Conservation (phyloP, 106 monocot species). For the Dendrobium catenatum region DNA sequence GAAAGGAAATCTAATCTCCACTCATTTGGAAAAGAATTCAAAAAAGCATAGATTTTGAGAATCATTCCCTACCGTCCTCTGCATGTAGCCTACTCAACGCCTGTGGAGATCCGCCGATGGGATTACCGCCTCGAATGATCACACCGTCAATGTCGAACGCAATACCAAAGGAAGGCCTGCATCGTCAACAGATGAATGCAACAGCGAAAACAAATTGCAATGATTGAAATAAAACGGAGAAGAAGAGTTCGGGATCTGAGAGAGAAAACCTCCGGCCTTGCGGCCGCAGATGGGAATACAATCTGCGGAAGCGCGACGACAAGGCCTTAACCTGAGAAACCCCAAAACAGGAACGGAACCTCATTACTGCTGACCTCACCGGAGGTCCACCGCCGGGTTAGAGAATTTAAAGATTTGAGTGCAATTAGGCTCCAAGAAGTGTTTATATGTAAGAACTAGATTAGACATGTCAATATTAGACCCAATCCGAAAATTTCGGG, state of each 20-base stretch:
- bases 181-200: not conserved
- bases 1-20: not conserved
- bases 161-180: slow-evolving; percentile 77
- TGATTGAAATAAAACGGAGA: not conserved
- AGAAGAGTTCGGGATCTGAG: not conserved
- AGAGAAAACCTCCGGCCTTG: slow-evolving; percentile 16
- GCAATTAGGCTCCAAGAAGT: no score
- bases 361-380: slow-evolving; percentile 3
- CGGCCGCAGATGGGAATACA: slow-evolving; percentile 13
- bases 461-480: no score
- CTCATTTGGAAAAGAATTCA: not conserved
- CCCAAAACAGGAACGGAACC: slow-evolving; percentile 12
- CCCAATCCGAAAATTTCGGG: no score
- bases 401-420: no score
- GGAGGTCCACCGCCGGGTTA: not conserved
- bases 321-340: not conserved
- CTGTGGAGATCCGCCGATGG: slow-evolving; percentile 69
- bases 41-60: not conserved
- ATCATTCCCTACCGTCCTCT: slow-evolving; percentile 39
- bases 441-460: no score
- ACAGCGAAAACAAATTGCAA: not conserved
- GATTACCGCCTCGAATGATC: slow-evolving; percentile 56
- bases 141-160: slow-evolving; percentile 96
- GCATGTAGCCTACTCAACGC: slow-evolving; percentile 60
- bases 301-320: slow-evolving; percentile 14